Percentiles rank a stretch among this genome's conserved stretches.
These are phyloP conservation scores for Phytophthora tubulina DNA, from an alignment of 352 stramenopile species.

Conservation along the genomic window DNA sequence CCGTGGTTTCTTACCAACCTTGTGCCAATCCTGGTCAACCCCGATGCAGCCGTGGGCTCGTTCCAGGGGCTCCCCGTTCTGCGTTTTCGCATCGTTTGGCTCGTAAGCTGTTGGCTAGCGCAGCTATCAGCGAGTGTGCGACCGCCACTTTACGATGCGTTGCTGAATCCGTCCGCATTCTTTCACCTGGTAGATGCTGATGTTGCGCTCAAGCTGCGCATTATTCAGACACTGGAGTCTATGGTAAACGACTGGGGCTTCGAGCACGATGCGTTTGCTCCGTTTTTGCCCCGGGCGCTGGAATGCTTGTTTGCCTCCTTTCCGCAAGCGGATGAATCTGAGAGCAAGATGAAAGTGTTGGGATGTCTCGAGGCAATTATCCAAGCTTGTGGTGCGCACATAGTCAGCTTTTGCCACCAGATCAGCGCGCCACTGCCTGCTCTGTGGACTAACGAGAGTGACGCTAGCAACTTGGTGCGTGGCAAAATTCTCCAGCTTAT, in stretches of 20 bases:
- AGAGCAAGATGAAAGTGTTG: conserved; percentile 87
- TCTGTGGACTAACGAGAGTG: conserved; percentile 77
- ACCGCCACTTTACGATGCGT: conserved; percentile 80
- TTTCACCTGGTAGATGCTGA: conserved; percentile 50
- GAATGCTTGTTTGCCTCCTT: conserved; percentile 79
- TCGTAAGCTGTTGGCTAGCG: conserved; percentile 88
- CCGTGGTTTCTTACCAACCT: conserved; percentile 84
- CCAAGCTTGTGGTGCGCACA: conserved; percentile 62
- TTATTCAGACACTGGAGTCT: conserved; percentile 81
- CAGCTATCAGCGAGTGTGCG: conserved; percentile 77
- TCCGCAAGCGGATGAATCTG: conserved; percentile 62
- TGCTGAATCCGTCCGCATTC: conserved; percentile 59
- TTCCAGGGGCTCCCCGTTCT: conserved; percentile 71
- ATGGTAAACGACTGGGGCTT: conserved; percentile 90
- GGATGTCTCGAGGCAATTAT: conserved; percentile 78
- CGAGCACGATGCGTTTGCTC: conserved; percentile 71
- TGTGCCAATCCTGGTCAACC: conserved; percentile 69
- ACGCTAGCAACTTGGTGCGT: conserved; percentile 83
- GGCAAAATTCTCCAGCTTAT: conserved; percentile 87
- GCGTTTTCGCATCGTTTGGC: conserved; percentile 83
- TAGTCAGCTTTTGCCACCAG: conserved; percentile 63
- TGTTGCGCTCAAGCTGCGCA: conserved; percentile 71
- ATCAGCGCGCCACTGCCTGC: conserved; percentile 75
- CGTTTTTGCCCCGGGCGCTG: conserved; percentile 70
- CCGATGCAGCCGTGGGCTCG: conserved; percentile 41